Percentiles rank a stretch among this genome's conserved stretches.
Evolutionary conservation across 352 stramenopile species (phyloP).

Genomic region (Chrysophaeum taylorii): DNA sequence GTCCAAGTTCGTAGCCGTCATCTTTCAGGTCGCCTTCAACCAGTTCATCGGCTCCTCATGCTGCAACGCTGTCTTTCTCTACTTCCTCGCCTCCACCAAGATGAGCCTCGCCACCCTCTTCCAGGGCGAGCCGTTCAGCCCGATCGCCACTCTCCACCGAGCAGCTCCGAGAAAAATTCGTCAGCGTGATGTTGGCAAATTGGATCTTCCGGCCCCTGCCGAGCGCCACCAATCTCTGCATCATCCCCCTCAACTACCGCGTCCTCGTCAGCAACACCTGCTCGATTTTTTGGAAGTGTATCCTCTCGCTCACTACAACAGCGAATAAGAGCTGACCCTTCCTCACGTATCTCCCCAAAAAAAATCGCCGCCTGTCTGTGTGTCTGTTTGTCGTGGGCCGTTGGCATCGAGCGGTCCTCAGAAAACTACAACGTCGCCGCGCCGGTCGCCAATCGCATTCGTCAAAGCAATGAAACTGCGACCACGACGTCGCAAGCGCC

Average conservation of each 20-base stretch:
- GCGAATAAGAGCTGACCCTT: too few species aligned
- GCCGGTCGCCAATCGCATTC: too few species aligned
- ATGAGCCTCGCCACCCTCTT: neutral
- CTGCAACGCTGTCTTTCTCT: conserved; percentile 4
- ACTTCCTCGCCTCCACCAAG: neutral
- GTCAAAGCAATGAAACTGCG: too few species aligned
- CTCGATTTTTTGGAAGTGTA: neutral
- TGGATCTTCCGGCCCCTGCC: conserved; percentile 1
- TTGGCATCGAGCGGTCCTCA: too few species aligned
- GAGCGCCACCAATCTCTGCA: neutral
- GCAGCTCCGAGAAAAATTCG: neutral
- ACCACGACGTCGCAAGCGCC: too few species aligned
- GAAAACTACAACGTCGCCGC: too few species aligned
- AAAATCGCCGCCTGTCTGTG: too few species aligned
- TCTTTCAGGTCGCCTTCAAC: neutral
- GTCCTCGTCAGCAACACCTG: neutral
- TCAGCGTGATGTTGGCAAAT: neutral
- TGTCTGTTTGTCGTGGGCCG: too few species aligned
- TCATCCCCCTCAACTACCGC: conserved; percentile 10
- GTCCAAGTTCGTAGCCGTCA: too few species aligned
- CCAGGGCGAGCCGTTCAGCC: neutral
- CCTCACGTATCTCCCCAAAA: too few species aligned
- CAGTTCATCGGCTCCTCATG: neutral
- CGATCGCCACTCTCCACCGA: neutral
- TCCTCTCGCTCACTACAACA: conserved; percentile 2